Base-by-base conservation (phyloP, 306 rosid genomes). In the Malus sieversii region DNA sequence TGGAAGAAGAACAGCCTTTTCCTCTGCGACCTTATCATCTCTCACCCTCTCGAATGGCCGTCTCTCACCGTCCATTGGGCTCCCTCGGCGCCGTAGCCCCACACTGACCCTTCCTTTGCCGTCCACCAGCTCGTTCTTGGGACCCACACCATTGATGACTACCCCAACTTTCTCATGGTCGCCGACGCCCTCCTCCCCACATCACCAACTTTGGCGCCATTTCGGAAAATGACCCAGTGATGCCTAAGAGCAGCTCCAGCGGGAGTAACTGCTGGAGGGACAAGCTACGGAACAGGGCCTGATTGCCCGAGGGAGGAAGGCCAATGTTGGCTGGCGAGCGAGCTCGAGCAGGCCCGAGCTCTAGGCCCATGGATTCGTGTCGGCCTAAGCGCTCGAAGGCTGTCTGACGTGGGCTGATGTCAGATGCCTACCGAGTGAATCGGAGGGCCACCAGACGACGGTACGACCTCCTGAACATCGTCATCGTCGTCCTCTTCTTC, bases 11-110 rank as follows among this genome's bases (percentile, higher is more conserved):
- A 94, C 84, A 72, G 92, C 14, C 96, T 93, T 1, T 78, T 88
- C 59, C 71, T 94, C 25, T 94, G 92, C 90, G 98, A 94, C 42
- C 76, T 92, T 22, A 62, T 88, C 77, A 71, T 94, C 38, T 92
- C 98, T 8, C 90, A 92, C 62, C 85, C 97, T 59, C 96, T 92
- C 5, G 90, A 83, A 82, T 94, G 97, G 97, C 98, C 98, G 8
- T 92, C 98, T 72, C 97, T 94, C 75, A 92, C 97, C 10, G 95
- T 94, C 78, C 88, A 95, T 6, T 90, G 95, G 92, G 78, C 80
- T 30, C 91, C 87, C 11, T 58, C 72, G 20, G 40, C 84, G 45
- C 87, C 92, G 0, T 73, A 77, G 60, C 86, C 90, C 13, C 79
- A 85, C 76, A 6, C 81, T 3, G 62, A 89, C 57, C 76, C 96